A percentile compares a stretch with the other conserved stretches of the same genome.
Evolutionary conservation across 1,139 yeast species (phyloP).

Genomic region (Lodderomyces metapsilosis): DNA sequence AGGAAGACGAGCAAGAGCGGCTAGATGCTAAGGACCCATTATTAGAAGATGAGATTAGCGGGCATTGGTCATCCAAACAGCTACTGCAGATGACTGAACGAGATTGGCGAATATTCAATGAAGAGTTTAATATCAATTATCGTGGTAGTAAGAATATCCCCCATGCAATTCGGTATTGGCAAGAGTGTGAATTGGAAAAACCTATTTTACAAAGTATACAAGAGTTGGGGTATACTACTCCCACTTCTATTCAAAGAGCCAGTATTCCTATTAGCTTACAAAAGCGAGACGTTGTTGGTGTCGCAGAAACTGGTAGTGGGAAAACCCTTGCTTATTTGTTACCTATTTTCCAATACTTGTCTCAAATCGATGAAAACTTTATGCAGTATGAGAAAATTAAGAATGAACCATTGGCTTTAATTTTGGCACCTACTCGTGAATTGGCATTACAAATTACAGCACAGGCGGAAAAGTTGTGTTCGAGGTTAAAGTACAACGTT

Average conservation of each 20-base stretch:
- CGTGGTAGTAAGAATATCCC: constrained; percentile 58
- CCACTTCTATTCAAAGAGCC: constrained; percentile 90
- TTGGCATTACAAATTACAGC: constrained; percentile 80
- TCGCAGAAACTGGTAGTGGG: constrained; percentile 98
- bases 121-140: constrained; percentile 67
- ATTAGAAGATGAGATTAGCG: constrained; percentile 20
- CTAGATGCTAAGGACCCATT: constrained; percentile 17
- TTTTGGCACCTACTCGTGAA: constrained; percentile 92
- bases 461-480: constrained; percentile 58
- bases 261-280: constrained; percentile 72
- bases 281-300: constrained; percentile 70
- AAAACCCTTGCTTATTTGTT: constrained; percentile 82
- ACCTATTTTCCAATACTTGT: constrained; percentile 65
- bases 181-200: constrained; percentile 48
- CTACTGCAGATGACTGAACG: constrained; percentile 66
- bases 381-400: constrained; percentile 28
- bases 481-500: constrained; percentile 43
- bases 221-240: constrained; percentile 50
- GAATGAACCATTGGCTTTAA: constrained; percentile 53
- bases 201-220: constrained; percentile 32
- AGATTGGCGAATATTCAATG: constrained; percentile 88
- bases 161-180: constrained; percentile 74
- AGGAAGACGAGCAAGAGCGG: constrained; percentile 3
- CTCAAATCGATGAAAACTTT: constrained; percentile 37
- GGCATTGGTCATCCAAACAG: constrained; percentile 73